A percentile compares a stretch with the other conserved stretches of the same genome.
These are phyloP conservation scores for Aspergillus sp. DNA, from an alignment of 2,329 filamentous ascomycete genomes.

Conservation along the genomic window DNA sequence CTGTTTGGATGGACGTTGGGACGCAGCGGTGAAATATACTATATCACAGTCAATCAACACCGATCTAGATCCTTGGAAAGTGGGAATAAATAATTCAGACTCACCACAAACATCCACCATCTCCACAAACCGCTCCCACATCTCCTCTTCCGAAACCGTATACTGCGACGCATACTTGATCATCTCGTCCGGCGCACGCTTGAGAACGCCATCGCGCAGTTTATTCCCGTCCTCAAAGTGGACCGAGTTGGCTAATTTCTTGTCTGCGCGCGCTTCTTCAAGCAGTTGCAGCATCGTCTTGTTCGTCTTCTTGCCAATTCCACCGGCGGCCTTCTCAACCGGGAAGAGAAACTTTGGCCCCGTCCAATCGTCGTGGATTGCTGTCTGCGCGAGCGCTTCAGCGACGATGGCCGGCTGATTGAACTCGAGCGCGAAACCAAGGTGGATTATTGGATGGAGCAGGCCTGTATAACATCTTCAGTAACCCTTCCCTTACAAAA, in stretches of 20 bases:
- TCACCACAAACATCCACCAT: constrained; percentile 67
- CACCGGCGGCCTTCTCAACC: constrained; percentile 35
- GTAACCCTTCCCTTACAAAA: too few species aligned
- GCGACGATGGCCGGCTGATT: constrained; percentile 77
- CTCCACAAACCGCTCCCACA: constrained; percentile 60
- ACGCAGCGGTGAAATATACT: constrained; percentile 60
- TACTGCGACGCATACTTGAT: constrained; percentile 61
- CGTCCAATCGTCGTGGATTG: constrained; percentile 64
- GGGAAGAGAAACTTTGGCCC: constrained; percentile 50
- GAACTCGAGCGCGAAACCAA: constrained; percentile 84
- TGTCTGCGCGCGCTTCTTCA: constrained; percentile 56
- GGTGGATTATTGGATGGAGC: constrained; percentile 78
- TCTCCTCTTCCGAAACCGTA: constrained; percentile 54
- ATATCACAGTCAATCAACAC: not conserved
- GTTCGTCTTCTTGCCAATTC: constrained; percentile 27
- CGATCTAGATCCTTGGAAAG: not conserved
- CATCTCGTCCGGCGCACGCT: constrained; percentile 63
- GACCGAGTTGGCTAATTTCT: constrained; percentile 57
- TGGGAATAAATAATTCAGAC: constrained; percentile 15
- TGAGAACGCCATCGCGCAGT: constrained; percentile 67
- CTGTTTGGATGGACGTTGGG: constrained; percentile 63
- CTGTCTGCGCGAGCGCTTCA: constrained; percentile 73
- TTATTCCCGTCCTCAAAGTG: constrained; percentile 60
- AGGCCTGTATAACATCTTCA: constrained; percentile 50
- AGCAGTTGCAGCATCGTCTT: constrained; percentile 60